phyloP scores from a whole-genome alignment of 2,329 filamentous ascomycete species.

The Fusarium mangiferae region DNA sequence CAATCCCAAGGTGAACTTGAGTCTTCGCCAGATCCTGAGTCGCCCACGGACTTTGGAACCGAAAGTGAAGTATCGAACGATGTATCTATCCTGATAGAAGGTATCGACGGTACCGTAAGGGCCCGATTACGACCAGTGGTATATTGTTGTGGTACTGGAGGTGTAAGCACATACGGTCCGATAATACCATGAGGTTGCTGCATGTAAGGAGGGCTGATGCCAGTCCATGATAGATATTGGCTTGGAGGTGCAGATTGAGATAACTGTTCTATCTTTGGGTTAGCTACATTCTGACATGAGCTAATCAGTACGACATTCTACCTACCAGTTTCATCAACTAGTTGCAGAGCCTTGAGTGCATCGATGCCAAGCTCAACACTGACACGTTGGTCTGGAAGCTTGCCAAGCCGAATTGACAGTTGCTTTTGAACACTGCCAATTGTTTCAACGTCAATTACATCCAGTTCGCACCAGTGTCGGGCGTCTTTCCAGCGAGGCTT shows the following conservation, averaged over 20 bases:
- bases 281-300: not conserved
- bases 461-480: slow-evolving; percentile 18
- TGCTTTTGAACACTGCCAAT: slow-evolving; percentile 14
- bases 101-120: slow-evolving; percentile 18
- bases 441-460: slow-evolving; percentile 34
- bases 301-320: not conserved
- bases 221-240: slow-evolving; percentile 9
- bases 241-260: slow-evolving; percentile 28
- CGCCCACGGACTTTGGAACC: not conserved
- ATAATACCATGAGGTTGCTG: slow-evolving; percentile 5
- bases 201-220: not conserved
- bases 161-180: not conserved
- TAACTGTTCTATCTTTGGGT: slow-evolving; percentile 1
- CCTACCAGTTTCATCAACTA: slow-evolving; percentile 27
- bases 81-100: slow-evolving; percentile 22
- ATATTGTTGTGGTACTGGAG: slow-evolving; percentile 5
- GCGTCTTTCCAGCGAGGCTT: slow-evolving; percentile 15
- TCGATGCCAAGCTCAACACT: slow-evolving; percentile 25
- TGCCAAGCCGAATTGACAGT: slow-evolving; percentile 23
- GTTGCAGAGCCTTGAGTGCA: slow-evolving; percentile 17
- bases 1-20: slow-evolving; percentile 31
- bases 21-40: slow-evolving; percentile 32
- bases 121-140: not conserved
- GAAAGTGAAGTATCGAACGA: slow-evolving; percentile 8
- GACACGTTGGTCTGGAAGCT: slow-evolving; percentile 11